These are phyloP conservation scores for Aspergillus asperescens DNA, from an alignment of 495 filamentous ascomycete species.

Conservation along the genomic window DNA sequence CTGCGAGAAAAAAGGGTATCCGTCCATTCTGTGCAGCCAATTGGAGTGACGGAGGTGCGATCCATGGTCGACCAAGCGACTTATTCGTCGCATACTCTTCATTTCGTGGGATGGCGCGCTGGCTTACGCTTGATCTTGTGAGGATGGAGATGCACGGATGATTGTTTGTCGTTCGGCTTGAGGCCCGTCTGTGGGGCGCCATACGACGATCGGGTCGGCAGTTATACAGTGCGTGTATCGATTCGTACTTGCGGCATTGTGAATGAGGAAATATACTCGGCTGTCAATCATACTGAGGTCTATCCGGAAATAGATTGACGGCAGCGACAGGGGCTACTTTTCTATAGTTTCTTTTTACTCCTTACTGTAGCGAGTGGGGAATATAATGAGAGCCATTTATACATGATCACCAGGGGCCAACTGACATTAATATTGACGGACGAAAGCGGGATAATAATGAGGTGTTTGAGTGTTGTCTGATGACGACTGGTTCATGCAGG, in stretches of 20 bases:
- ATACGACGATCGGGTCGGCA: not conserved
- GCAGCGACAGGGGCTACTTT: not conserved
- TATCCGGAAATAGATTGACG: not conserved
- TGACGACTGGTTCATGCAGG: not conserved
- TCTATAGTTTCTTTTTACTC: slow-evolving; percentile 1
- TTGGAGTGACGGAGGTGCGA: not conserved
- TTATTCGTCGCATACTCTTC: not conserved
- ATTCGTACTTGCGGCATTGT: not conserved
- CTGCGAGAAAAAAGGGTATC: not conserved
- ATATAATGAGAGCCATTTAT: not conserved
- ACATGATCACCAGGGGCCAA: not conserved
- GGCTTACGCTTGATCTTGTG: slow-evolving; percentile 2
- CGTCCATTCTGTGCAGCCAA: not conserved
- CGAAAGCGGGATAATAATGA: not conserved
- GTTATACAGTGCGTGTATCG: not conserved
- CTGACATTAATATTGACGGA: not conserved
- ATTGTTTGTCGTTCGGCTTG: not conserved
- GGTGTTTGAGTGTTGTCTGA: not conserved
- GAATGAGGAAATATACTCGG: not conserved
- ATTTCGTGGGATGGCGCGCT: slow-evolving; percentile 2
- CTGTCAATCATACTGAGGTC: not conserved
- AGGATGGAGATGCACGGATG: not conserved
- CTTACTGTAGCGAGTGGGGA: not conserved
- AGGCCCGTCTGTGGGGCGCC: not conserved
- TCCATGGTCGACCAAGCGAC: not conserved